These are phyloP conservation scores for Acacia crassicarpa DNA, from an alignment of 306 rosid genomes.

Conservation along the genomic window DNA sequence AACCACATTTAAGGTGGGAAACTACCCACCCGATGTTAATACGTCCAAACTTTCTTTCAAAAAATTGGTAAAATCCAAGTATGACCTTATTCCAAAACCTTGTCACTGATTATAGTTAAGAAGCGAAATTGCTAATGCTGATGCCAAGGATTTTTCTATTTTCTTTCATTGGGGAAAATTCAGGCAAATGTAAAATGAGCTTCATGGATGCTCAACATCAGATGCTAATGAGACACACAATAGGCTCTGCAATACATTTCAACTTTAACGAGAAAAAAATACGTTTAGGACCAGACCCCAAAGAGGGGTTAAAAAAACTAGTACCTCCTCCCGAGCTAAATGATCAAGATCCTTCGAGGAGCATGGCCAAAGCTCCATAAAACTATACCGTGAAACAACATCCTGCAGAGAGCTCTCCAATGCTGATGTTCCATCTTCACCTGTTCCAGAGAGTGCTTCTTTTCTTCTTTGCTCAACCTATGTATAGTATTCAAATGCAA, in stretches of 20 bases:
- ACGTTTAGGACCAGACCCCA: slow-evolving; percentile 29
- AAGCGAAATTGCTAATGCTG: not conserved
- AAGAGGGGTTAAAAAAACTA: not conserved
- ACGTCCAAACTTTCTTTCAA: not conserved
- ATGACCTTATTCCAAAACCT: not conserved
- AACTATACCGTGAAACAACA: slow-evolving; percentile 87
- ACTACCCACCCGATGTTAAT: not conserved
- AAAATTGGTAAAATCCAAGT: not conserved
- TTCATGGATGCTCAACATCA: not conserved
- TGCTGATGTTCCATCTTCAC: slow-evolving; percentile 67
- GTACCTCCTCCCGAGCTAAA: slow-evolving; percentile 86
- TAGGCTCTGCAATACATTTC: not conserved
- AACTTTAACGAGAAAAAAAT: not conserved
- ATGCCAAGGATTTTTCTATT: not conserved
- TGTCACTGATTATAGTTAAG: slow-evolving; percentile 2
- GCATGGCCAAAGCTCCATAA: slow-evolving; percentile 97
- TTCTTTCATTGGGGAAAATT: not conserved
- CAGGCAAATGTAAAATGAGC: not conserved
- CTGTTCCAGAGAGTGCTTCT: slow-evolving; percentile 72
- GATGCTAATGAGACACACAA: not conserved
- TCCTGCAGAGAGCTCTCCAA: slow-evolving; percentile 76
- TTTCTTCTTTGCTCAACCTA: slow-evolving; percentile 93
- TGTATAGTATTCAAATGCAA: slow-evolving; percentile 22
- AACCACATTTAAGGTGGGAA: not conserved
- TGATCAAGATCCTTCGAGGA: slow-evolving; percentile 78